These are phyloP conservation scores for Ogataea nonfermentans DNA, from an alignment of 805 yeast species.

Conservation along the genomic window DNA sequence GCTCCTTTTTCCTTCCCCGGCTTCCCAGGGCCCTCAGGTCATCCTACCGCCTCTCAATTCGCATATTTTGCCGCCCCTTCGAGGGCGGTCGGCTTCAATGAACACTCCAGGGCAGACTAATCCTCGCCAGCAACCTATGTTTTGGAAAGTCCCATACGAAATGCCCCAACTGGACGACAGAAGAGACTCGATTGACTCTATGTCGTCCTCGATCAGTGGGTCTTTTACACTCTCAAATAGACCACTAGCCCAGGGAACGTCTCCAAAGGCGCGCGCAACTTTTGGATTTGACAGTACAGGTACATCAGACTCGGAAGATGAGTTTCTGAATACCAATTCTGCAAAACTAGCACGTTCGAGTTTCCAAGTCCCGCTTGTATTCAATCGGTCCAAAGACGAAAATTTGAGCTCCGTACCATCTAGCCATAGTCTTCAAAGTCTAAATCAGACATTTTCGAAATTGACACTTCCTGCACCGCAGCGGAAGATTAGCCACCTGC, in stretches of 20 bases:
- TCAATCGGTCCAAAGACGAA: constrained; percentile 22
- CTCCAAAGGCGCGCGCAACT: constrained; percentile 19
- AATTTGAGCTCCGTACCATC: constrained; percentile 28
- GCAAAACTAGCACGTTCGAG: constrained; percentile 24
- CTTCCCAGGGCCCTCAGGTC: constrained; percentile 17
- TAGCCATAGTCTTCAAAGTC: constrained; percentile 23
- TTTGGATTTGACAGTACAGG: constrained; percentile 26
- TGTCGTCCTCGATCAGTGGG: constrained; percentile 45
- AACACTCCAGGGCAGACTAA: constrained; percentile 11
- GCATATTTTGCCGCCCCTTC: constrained; percentile 24
- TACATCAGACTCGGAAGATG: constrained; percentile 37
- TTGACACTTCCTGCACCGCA: constrained; percentile 20
- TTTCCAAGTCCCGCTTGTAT: constrained; percentile 26
- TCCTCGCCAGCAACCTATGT: constrained; percentile 28
- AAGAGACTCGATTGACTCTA: constrained; percentile 49
- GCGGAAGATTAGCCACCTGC: constrained; percentile 22
- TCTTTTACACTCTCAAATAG: constrained; percentile 23
- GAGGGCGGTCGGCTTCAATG: constrained; percentile 24
- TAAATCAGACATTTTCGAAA: constrained; percentile 23
- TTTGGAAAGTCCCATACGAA: constrained; percentile 64
- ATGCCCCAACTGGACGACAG: constrained; percentile 39
- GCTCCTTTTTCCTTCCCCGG: constrained; percentile 7
- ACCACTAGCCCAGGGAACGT: constrained; percentile 13
- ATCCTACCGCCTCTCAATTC: constrained; percentile 28
- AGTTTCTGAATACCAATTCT: constrained; percentile 25